Base-by-base conservation (phyloP, 2,329 filamentous ascomycete genomes). In the Tolypocladium paradoxum region DNA sequence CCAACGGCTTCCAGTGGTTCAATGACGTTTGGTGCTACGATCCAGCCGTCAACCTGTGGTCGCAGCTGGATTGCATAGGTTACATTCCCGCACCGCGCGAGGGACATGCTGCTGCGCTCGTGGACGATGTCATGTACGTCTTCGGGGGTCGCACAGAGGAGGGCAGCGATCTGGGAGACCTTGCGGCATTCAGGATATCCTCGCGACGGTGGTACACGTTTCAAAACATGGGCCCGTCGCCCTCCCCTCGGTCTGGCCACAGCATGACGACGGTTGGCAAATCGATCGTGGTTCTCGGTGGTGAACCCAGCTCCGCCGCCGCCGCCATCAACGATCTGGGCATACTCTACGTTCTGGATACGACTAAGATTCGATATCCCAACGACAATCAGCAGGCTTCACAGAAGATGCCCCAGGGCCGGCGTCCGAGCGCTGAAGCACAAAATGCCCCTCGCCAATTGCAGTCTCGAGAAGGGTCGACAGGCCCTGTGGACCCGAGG, bases 11-110 rank as follows among this genome's bases (percentile, higher is more conserved):
- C 53, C 84, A 88, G 63, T 99, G 93, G 95, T 99, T 97, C 74
- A 99, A 97, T 68, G 93, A 99, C 66, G 93, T 99, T 48, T 99
- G 93, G 93, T 89, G 85, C 51, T 99, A 93, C 67, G 92, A 96
- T 63, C 88, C 91, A 8, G 78, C 83, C 53, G 74, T 81, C 47
- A 96, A 96, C 68, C 74, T 79, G 53, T 99, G 93, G 93, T 74
- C 83, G 11, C 87, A 95, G 66, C 78, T 96, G 53, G 92, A 97
- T 64, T 99, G 93, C 67, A 96, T 97, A 63, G 93, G 93, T 36
- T 99, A 96, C 68, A 97, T 99, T 55, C 93, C 95, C 1, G 85
- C 90, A 2, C 85, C 92, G 20, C 83, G 93, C 56, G 93, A 99
- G 76, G 93, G 93, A 4, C 93, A 99, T 68, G 91, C 95, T 14